phyloP scores from a whole-genome alignment of 2,329 filamentous ascomycete species.

The Cercospora sp. region DNA sequence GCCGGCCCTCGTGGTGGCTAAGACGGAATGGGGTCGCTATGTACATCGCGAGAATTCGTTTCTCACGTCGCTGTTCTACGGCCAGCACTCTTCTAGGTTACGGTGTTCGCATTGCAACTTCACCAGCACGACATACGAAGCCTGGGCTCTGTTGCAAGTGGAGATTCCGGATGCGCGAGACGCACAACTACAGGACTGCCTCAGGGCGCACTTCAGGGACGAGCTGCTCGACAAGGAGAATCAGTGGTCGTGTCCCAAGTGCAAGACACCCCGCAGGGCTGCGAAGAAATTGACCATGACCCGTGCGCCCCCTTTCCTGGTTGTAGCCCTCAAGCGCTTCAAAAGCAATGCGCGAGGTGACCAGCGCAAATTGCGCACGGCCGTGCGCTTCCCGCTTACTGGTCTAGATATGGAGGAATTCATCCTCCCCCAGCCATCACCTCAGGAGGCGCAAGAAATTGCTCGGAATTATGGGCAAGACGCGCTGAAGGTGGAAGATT shows the following conservation, averaged over 20 bases:
- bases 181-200: slow-evolving; percentile 65
- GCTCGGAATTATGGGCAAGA: slow-evolving; percentile 38
- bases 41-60: slow-evolving; percentile 74
- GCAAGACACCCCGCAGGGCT: slow-evolving; percentile 66
- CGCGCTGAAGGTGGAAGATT: slow-evolving; percentile 36
- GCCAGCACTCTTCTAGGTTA: slow-evolving; percentile 64
- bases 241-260: slow-evolving; percentile 71
- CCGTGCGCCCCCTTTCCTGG: slow-evolving; percentile 75
- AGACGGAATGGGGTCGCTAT: slow-evolving; percentile 73
- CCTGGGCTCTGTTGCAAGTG: slow-evolving; percentile 70
- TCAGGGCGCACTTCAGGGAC: slow-evolving; percentile 67
- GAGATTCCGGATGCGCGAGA: slow-evolving; percentile 65
- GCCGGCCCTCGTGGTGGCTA: slow-evolving; percentile 64
- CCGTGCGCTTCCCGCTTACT: slow-evolving; percentile 74
- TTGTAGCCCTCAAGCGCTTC: slow-evolving; percentile 74
- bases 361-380: slow-evolving; percentile 67
- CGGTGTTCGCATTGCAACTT: slow-evolving; percentile 62
- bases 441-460: slow-evolving; percentile 37
- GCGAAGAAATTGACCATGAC: slow-evolving; percentile 73
- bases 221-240: slow-evolving; percentile 68
- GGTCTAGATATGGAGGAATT: slow-evolving; percentile 65
- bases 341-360: slow-evolving; percentile 55
- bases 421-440: slow-evolving; percentile 52
- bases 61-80: slow-evolving; percentile 76
- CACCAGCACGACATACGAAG: slow-evolving; percentile 67